Conservation (phyloP, 768 basidiomycete genomes). For the Phylloporus sp. region DNA sequence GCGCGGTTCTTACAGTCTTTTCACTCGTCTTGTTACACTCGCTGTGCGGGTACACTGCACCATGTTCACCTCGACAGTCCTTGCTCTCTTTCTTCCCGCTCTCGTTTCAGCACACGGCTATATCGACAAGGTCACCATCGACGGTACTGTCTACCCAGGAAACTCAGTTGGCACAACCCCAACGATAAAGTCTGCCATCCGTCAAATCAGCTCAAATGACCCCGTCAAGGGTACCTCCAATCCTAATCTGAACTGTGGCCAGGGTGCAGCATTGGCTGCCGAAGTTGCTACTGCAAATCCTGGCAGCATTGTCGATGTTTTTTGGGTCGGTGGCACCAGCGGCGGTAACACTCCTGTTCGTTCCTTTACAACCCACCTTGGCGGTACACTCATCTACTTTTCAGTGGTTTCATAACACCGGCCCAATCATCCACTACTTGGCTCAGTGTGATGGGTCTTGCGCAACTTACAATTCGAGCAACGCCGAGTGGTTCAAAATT, state of each 20-base stretch:
- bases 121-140: conserved; percentile 25
- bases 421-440: conserved; percentile 74
- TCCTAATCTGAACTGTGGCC: conserved; percentile 57
- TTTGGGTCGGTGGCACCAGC: conserved; percentile 48
- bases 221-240: conserved; percentile 58
- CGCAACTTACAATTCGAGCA: conserved; percentile 51
- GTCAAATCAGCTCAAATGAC: conserved; percentile 39
- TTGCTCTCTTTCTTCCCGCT: conserved; percentile 18
- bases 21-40: conserved; percentile 5
- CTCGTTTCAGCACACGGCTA: conserved; percentile 31
- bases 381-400: conserved; percentile 19
- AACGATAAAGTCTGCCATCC: conserved; percentile 35
- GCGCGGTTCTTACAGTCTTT: not conserved
- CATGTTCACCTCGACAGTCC: conserved; percentile 15
- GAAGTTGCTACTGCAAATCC: conserved; percentile 55
- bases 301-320: conserved; percentile 48
- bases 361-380: not conserved
- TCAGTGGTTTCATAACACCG: conserved; percentile 55
- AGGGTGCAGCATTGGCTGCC: conserved; percentile 45
- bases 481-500: conserved; percentile 74
- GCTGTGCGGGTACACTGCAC: conserved; percentile 21
- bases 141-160: conserved; percentile 29
- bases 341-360: conserved; percentile 20
- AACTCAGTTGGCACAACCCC: conserved; percentile 27
- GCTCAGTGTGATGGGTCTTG: conserved; percentile 56